Base-by-base conservation (phyloP, 1,139 yeast species). In the Diutina siamensis region DNA sequence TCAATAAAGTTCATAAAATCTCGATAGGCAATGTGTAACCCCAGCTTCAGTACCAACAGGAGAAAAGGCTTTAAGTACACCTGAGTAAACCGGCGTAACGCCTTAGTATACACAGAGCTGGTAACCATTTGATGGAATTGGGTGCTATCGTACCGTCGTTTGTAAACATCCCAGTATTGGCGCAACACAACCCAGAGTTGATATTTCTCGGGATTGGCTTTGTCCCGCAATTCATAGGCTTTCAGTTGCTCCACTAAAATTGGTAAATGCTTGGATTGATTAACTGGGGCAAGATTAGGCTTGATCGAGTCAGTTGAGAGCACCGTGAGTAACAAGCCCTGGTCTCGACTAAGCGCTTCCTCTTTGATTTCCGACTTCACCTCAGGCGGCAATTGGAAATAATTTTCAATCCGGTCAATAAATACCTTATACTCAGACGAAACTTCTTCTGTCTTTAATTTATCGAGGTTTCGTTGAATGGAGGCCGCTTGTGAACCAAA, bases 391-490 rank as follows among this genome's bases (percentile, higher is more conserved):
- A 38, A 17, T 3, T 25, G 21, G n/a, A 38, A 38, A 15, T 38
- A 38, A 27, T 38, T 22, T 3, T 38, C 21, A 2, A 38, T 5
- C 1, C 42, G 32, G 7, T n/a, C 17, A n/a, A 38, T n/a, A 13
- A 38, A 38, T 18, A 38, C 25, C n/a, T 38, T 20, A 12, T 25
- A 38, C 9, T 25, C 42, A 7, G 20, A n/a, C 4, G 13, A 8
- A 3, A 17, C 50, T 15, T 42, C 46, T 38, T 47, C 47, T n/a
- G n/a, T 5, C 17, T 46, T 46, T 3, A 65, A 53, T 49, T 67
- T 71, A 47, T 67, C 71, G 44, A 73, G 59, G 51, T 76, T 72
- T 2, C 83, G 69, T 2, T 12, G 19, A 17, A 13, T 31, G 20
- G 3, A 4, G 36, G 36, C 15, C 7, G 12, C 20, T 18, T 34